phyloP scores from a whole-genome alignment of 306 rosid genomes.

The Lithocarpus polystachyus region DNA sequence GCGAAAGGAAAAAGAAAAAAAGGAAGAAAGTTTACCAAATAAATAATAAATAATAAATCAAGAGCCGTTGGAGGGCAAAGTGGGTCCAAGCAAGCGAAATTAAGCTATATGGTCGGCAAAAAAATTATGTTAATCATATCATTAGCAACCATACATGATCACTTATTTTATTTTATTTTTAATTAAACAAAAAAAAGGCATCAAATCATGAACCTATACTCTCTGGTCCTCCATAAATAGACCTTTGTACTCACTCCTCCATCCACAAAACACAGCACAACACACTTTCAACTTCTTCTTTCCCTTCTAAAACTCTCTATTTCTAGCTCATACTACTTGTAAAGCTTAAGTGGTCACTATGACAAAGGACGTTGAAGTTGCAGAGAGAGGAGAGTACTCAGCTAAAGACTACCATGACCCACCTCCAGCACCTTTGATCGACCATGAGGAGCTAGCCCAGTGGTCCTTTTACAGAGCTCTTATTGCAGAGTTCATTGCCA shows the following conservation, averaged over 20 bases:
- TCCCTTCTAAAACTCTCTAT: background rate
- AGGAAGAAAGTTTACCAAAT: background rate
- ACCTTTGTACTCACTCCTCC: conserved; percentile 14
- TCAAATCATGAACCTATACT: conserved; percentile 28
- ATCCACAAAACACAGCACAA: background rate
- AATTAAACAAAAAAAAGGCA: no score
- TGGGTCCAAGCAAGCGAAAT: conserved; percentile 71
- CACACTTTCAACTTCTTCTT: background rate
- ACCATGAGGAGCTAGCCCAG: conserved; percentile 51
- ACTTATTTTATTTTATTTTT: background rate
- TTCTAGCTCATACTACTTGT: background rate
- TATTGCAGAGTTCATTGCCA: conserved; percentile 89
- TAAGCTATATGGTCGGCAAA: conserved; percentile 66
- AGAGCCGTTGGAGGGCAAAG: conserved; percentile 45
- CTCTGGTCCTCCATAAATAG: conserved; percentile 52
- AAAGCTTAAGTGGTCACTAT: conserved; percentile 7
- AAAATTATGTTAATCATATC: conserved; percentile 29
- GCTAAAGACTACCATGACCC: conserved; percentile 87
- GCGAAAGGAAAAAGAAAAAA: background rate
- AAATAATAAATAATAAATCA: background rate
- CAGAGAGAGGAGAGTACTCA: conserved; percentile 50
- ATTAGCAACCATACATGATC: conserved; percentile 11
- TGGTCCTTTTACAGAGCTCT: conserved; percentile 89
- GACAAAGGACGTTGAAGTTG: conserved; percentile 74
- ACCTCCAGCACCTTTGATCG: conserved; percentile 73